Base-by-base conservation (phyloP, 805 yeast genomes). In the Starmerella bombicola region DNA sequence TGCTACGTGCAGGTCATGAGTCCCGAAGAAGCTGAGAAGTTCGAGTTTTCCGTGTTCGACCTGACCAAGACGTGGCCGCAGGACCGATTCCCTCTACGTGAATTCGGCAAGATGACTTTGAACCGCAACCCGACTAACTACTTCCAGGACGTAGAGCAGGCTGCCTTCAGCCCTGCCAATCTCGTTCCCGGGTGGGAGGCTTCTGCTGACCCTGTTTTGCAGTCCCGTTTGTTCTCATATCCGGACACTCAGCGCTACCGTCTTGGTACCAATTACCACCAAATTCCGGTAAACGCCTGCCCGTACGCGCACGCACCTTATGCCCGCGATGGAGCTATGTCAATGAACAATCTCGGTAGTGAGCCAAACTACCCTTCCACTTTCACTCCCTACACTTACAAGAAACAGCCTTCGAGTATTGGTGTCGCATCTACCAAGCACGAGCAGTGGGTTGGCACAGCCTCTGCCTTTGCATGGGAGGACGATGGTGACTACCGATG, bases 381-480 rank as follows among this genome's bases (percentile, higher is more conserved):
- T 20, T 49, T 56, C 40, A 49, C 52, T 32, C 68, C 70, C 5
- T 35, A 59, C 42, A 41, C 45, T 40, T 62, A 60, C 54, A 26
- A 51, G 31, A 44, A 46, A 38, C 51, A 49, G 17, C 31, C 47
- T 18, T 12, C 24, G 15, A 18, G 13, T 29, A 23, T 38, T 8
- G 52, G 53, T 17, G 38, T 44, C 17, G 41, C 49, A 3, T 30
- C 44, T 6, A 37, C 47, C 16, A 74, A 75, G 52, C 86, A 79
- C 62, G 93, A 81, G 65, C 70, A 74, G 46, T 82, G 91, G 91
- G 64, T 66, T 42, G 91, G 91, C 43, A 73, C 84, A 40, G 91
- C 91, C 35, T 65, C 77, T 47, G 83, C 88, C 49, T 81, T 73
- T 75, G 91, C 84, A 66, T 85, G 95, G 95, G 64, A 70, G 21